Evolutionary conservation across 202 grass and related monocot genomes (phyloP), one percentile per base, ranked within the genome.

Genomic region (Elaeis oleifera): DNA sequence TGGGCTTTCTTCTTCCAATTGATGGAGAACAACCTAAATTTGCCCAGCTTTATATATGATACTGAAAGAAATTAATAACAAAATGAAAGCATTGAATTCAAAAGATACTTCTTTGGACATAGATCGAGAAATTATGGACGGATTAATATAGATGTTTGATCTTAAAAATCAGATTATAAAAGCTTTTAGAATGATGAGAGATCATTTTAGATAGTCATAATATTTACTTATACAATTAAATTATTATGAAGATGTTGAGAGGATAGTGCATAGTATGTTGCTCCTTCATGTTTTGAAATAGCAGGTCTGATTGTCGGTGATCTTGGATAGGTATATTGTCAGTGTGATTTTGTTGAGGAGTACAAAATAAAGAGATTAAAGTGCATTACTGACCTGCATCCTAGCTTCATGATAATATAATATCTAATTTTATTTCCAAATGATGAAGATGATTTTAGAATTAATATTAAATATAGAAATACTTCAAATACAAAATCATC

Each of bases 271-370:
- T 5, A 22, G 20, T 20, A 20, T 20, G 20, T 0, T 20, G 20
- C 20, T 20, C 65, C 39, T 54, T 4, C 16, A 16, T 8, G 22
- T 29, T 23, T 5, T 1, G 8, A 69, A 17, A 55, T 69, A 54
- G 49, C 18, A 24, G 65, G 65, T 24, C 29, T 69, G 23, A 53
- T 69, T 6, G 16, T 69, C 4, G 49, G 65, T 13, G 36, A 69
- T 26, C 7, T 55, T 69, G 50, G 23, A 11, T 3, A 21, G 1
- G 7, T 7, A 19, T 9, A 55, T 14, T 1, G 6, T 14, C 22
- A n/a, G 13, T 0, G 65, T 18, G 65, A 69, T 69, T 11, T 69
- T 69, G 5, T 69, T 2, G 49, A 56, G 19, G 39, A 69, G 54
- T 4, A 26, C 29, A 49, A 53, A 54, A 24, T 17, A n/a, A 16